Evolutionary conservation across 257 asterid species (phyloP), one percentile per base, ranked within the genome.

Genomic region (Capsicum chinense): DNA sequence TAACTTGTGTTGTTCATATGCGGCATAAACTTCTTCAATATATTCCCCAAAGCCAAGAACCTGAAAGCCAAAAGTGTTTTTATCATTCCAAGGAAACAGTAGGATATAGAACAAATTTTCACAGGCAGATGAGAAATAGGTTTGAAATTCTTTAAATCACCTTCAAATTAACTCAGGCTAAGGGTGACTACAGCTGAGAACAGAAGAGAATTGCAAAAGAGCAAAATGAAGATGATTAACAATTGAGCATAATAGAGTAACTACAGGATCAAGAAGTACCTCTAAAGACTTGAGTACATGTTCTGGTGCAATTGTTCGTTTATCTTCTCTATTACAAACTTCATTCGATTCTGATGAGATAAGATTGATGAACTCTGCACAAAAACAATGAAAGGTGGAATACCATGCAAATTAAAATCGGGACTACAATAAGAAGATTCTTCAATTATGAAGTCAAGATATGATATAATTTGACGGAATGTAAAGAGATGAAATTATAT

Each of bases 291-390:
- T 93, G 86, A 96, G 87, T 66, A 96, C 99, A 89, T 96, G 99
- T 85, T 96, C 99, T 64, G 98, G 99, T 48, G 98, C 98, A 84
- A 96, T 96, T 64, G 97, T 96, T 84, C 93, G 92, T 86, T 86
- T 91, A 83, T 96, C 99, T 85, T 92, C 99, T 85, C 90, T 92
- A 86, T 90, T 88, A 87, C 99, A 96, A 83, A 96, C 98, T 87
- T 96, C 99, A 88, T 96, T 96, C 54, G 98, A 96, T 89, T 96
- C 99, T 6, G 99, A 96, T 59, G 99, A 94, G 71, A 96, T 87
- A 58, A 94, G 98, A 86, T 94, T 94, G 69, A 94, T 96, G 84
- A 96, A 94, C 86, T 94, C 98, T 95, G 97, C 92, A 83, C 85
- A 15, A 56, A 15, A 52, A 17, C 35, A 62, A 54, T 33, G 44